Evolutionary conservation across 306 rosid genomes (phyloP), one percentile per base, ranked within the genome.

Genomic region (Inga oerstediana): DNA sequence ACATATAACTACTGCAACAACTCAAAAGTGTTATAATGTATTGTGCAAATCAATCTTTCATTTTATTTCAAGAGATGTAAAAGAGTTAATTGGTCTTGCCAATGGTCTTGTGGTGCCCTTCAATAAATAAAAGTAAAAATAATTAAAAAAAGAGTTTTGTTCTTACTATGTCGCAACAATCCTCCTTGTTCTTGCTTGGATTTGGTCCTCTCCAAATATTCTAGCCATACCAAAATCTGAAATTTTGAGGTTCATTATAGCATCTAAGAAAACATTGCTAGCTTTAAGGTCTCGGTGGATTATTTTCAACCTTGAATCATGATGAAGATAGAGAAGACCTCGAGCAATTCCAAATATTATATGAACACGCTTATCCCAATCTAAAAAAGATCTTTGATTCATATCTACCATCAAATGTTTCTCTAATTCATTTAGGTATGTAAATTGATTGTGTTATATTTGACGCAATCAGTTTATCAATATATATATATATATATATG

Each of bases 181-280:
- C 46, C 37, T 82, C 3, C 68, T 82, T 5, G 86, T 82, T 27
- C 10, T 59, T 32, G 37, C 82, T 24, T 69, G 79, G 45, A 58
- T 75, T 69, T 82, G 79, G 46, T 75, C 79, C 2, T n/a, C 79
- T 15, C 71, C 59, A 13, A 86, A 79, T 43, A 77, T 75, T 43
- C 79, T 86, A 35, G 86, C 84, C 65, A 79, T 56, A 16, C 84
- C 89, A 16, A 86, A 82, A 52, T 86, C 79, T 43, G 79, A 83
- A 59, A 86, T 86, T 66, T 75, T 86, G 5, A 84, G 82, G 12
- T 75, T 75, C 81, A 82, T 56, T 34, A 15, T 11, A 20, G 4
- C 44, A 30, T 82, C 86, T 3, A 64, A 13, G 20, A 64, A 10
- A 30, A 64, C 41, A 64, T 64, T 64, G 69, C 41, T 64, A 27